Conservation (phyloP, 805 yeast genomes). For the Vanderwaltozyma polyspora region DNA sequence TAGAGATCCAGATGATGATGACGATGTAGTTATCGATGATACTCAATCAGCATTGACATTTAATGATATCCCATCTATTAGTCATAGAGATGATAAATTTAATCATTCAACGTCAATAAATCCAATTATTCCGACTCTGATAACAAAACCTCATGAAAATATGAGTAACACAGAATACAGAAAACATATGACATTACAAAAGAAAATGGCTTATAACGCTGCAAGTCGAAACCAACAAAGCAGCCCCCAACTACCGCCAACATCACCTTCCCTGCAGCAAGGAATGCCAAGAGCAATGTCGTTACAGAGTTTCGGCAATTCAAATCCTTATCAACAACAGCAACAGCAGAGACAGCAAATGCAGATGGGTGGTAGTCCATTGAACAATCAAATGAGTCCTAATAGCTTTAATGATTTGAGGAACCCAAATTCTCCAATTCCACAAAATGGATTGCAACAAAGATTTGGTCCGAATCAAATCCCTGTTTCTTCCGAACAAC, state of each 20-base stretch:
- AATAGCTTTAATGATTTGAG: too few species aligned
- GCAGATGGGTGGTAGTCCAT: neutral
- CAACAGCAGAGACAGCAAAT: conserved; percentile 1
- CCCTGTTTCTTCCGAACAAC: neutral
- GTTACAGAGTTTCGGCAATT: conserved; percentile 18
- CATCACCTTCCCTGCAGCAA: neutral
- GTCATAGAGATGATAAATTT: conserved; percentile 50
- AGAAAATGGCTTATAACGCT: conserved; percentile 41
- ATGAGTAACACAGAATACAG: conserved; percentile 52
- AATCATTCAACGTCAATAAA: conserved; percentile 48
- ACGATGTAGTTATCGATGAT: conserved; percentile 27
- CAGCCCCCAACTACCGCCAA: conserved; percentile 9
- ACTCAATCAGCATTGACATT: conserved; percentile 39
- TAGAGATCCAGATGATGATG: conserved; percentile 30
- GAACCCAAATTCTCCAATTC: neutral
- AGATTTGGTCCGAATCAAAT: neutral
- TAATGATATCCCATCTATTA: conserved; percentile 50
- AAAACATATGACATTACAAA: conserved; percentile 56
- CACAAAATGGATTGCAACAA: neutral
- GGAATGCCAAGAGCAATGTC: conserved; percentile 44
- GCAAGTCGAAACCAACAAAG: conserved; percentile 30
- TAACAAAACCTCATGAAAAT: conserved; percentile 26
- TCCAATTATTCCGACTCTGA: conserved; percentile 65
- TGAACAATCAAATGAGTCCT: conserved; percentile 1
- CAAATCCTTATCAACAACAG: conserved; percentile 5